Evolutionary conservation across 106 monocot species (phyloP).

Genomic region (Hemerocallis citrina): DNA sequence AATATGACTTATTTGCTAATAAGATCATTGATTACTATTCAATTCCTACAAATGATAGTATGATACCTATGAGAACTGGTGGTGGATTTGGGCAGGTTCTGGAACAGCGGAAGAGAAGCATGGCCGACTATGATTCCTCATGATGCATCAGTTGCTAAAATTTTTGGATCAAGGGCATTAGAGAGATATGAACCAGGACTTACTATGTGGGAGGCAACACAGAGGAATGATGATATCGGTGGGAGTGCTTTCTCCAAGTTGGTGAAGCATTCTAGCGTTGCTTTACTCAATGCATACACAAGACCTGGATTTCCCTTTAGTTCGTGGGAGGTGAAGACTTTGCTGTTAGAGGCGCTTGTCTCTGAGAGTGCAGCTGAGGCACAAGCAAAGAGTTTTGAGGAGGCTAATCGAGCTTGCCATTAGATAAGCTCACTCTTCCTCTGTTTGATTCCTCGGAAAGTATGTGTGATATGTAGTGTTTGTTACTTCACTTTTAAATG

Average conservation of each 20-base stretch:
- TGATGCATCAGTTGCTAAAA: constrained; percentile 56
- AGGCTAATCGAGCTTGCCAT: constrained; percentile 41
- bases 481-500: no score
- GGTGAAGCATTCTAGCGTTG: constrained; percentile 72
- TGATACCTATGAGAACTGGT: neutral
- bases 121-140: constrained; percentile 81
- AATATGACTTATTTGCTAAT: no score
- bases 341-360: constrained; percentile 65
- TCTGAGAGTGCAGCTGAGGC: constrained; percentile 57
- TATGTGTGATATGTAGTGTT: neutral
- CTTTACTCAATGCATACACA: constrained; percentile 49
- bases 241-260: constrained; percentile 58
- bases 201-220: constrained; percentile 68
- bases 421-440: constrained; percentile 3
- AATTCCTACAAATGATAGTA: no score
- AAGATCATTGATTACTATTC: no score
- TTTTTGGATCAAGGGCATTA: constrained; percentile 68
- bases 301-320: constrained; percentile 49
- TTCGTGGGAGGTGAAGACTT: constrained; percentile 85
- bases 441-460: neutral
- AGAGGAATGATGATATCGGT: constrained; percentile 56
- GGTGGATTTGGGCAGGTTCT: constrained; percentile 34
- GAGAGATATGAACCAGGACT: constrained; percentile 71
- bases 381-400: constrained; percentile 50
- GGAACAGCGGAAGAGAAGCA: constrained; percentile 66